Evolutionary conservation across 345 rosid genomes (phyloP), one percentile per base, ranked within the genome.

Genomic region (Barbarea vulgaris): DNA sequence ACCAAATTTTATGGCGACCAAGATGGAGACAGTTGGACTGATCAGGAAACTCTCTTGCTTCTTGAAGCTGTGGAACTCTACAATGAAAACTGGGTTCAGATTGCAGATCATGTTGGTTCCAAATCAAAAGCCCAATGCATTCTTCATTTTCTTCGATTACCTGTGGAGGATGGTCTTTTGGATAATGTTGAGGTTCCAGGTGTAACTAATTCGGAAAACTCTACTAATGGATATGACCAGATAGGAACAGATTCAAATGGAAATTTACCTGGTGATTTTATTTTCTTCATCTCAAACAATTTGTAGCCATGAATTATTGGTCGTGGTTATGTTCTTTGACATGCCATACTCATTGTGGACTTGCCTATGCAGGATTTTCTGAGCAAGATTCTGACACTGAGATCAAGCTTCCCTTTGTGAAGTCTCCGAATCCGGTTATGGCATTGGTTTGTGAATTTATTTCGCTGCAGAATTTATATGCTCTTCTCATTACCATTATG

Each of bases 61-160:
- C 97, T 94, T 69, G 97, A 94, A 85, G 98, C 95, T 36, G 77
- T 90, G 87, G 98, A 94, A 80, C 81, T 91, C 56, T 90, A 83
- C 80, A 84, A 72, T 66, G 99, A 90, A 66, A 92, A 87, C 65
- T 92, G 99, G 99, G 74, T 85, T 84, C 96, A 87, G 74, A 84
- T 95, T 80, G 95, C 98, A 1, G 97, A 91, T 55, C 91, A 90
- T 85, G 97, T 94, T 56, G 93, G 95, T 76, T 71, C 93, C 81
- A 94, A 94, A 80, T 84, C 98, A 78, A 94, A 94, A 87, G 96
- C 98, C 21, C 98, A 93, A 70, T 93, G 98, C 80, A 89, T 89
- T 75, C 93, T 88, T 74, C 97, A 91, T 79, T 95, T 95, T 80
- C 89, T 95, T 15, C 91, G 96, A 36, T 79, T 95, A 70, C 93